Evolutionary conservation across 129 eudicot genomes (phyloP), one percentile per base, ranked within the genome.

Genomic region (Deinandra increscens): DNA sequence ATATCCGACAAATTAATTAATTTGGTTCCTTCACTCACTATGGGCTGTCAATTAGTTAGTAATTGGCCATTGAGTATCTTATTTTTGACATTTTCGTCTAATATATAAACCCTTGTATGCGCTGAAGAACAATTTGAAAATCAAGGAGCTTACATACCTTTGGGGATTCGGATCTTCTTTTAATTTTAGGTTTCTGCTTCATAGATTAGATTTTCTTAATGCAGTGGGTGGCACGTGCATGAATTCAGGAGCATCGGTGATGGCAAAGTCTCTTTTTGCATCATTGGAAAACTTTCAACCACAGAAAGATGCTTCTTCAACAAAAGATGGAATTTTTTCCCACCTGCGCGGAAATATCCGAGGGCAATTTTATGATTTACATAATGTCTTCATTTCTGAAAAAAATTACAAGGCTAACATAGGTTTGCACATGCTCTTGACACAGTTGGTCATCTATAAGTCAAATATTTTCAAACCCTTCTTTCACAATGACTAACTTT

Each of bases 231-330:
- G 82, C 80, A 84, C 34, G 60, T 79, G 89, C 91, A 82, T 69
- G 83, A 84, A 82, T 48, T 82, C 81, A 60, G 95, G 95, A 83
- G 95, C 77, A 77, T 92, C 95, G 42, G 64, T 80, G 79, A 81
- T 86, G 91, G 98, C 96, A 87, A 83, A 84, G 86, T 84, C 96
- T 75, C 86, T 92, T 67, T 89, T 84, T 83, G 84, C 95, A 54
- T 82, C 96, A 67, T 67, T 79, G 82, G 48, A 68, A 63, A 73
- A 66, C 71, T 66, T 70, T 83, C 80, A 74, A 68, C 71, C 70
- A 72, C 77, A 77, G 73, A 86, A 75, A 78, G 83, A 76, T 71
- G 75, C 41, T 59, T 54, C 67, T 78, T 61, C 75, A 75, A 68
- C 71, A 41, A 82, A 81, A 78, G 86, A 81, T 66, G 69, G 75